Conservation (phyloP, 257 asterid species). For the Avicennia marina region DNA sequence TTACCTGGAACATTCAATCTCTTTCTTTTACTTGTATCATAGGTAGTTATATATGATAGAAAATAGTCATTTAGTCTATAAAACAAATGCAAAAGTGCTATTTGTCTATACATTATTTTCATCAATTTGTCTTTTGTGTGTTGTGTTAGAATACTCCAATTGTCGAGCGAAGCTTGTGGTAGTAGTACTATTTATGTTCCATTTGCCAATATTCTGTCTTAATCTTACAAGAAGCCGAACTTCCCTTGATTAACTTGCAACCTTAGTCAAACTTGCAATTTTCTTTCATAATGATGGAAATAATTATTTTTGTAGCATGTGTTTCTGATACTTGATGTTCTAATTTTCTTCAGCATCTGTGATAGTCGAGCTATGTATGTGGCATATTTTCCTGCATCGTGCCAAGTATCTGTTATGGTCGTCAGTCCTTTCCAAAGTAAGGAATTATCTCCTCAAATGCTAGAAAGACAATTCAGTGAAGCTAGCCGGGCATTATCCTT, state of each 20-base stretch:
- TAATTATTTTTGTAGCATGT: slow-evolving; percentile 8
- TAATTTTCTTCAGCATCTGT: slow-evolving; percentile 55
- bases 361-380: slow-evolving; percentile 87
- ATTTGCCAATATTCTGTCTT: not conserved
- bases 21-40: slow-evolving; percentile 88
- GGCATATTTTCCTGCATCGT: slow-evolving; percentile 77
- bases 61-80: slow-evolving; percentile 6
- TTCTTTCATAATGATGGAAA: slow-evolving; percentile 5
- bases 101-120: not conserved
- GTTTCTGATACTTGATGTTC: slow-evolving; percentile 7
- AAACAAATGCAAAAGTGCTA: not conserved
- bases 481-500: slow-evolving; percentile 61
- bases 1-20: slow-evolving; percentile 70
- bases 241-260: slow-evolving; percentile 7
- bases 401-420: slow-evolving; percentile 65
- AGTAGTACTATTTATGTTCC: slow-evolving; percentile 2
- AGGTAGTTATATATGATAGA: slow-evolving; percentile 41
- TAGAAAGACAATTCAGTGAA: slow-evolving; percentile 89
- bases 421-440: slow-evolving; percentile 87
- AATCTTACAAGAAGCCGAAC: not conserved
- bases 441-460: slow-evolving; percentile 80
- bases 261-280: slow-evolving; percentile 12
- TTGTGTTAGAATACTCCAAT: too few species aligned
- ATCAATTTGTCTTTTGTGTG: too few species aligned
- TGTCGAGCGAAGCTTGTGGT: not conserved